Percentiles rank a stretch among this genome's conserved stretches.
phyloP scores from a whole-genome alignment of 2,329 filamentous ascomycete species.

The Aspergillus nomiae region DNA sequence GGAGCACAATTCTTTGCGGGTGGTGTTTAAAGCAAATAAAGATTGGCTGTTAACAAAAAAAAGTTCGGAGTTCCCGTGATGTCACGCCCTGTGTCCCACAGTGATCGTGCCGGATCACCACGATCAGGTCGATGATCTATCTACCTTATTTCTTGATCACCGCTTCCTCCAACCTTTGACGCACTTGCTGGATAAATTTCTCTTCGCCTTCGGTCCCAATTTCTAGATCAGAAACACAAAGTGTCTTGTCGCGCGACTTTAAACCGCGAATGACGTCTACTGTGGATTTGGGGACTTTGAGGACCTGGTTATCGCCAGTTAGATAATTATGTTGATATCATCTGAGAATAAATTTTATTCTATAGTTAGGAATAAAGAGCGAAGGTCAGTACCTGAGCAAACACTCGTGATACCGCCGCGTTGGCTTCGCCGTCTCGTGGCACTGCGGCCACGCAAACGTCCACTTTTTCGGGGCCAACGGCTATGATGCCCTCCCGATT shows the following conservation, averaged over 20 bases:
- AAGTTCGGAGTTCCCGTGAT: conserved; percentile 21
- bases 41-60: conserved; percentile 9
- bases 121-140: not conserved
- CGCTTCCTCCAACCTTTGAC: conserved; percentile 22
- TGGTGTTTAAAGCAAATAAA: not conserved
- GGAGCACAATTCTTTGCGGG: not conserved
- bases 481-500: conserved; percentile 62
- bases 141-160: conserved; percentile 9
- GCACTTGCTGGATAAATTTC: conserved; percentile 25
- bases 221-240: conserved; percentile 40
- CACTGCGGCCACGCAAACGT: conserved; percentile 67
- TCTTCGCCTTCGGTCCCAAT: conserved; percentile 36
- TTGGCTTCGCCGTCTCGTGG: conserved; percentile 70
- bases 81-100: conserved; percentile 16
- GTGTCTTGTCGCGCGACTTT: conserved; percentile 66
- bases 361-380: not conserved
- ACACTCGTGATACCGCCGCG: conserved; percentile 62
- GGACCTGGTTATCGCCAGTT: conserved; percentile 43
- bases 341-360: not conserved
- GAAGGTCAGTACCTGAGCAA: conserved; percentile 56
- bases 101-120: not conserved
- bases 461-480: conserved; percentile 59
- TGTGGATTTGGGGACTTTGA: conserved; percentile 65
- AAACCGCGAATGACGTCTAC: conserved; percentile 63
- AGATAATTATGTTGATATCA: not conserved